Conservation (phyloP, 805 yeast species). For the Blastobotrys chiropterorum region DNA sequence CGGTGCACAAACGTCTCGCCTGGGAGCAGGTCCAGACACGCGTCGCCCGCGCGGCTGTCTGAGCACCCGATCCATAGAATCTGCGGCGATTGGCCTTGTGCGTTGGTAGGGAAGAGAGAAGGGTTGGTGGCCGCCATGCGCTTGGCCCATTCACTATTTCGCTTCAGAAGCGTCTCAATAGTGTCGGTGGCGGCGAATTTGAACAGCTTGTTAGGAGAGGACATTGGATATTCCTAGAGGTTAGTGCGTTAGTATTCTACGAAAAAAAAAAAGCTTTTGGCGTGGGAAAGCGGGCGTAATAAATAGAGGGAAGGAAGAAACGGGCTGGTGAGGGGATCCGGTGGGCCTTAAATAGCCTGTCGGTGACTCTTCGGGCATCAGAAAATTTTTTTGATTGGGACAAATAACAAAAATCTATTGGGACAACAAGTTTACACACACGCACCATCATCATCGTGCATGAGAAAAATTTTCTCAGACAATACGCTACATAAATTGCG, state of each 20-base stretch:
- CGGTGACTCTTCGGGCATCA: background rate
- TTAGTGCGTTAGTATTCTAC: background rate
- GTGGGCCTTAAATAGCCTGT: background rate
- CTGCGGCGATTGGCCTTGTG: constrained; percentile 84
- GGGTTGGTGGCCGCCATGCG: constrained; percentile 46
- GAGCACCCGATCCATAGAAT: constrained; percentile 93
- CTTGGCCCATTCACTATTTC: constrained; percentile 42
- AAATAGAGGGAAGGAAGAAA: background rate
- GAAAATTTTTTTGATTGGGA: background rate
- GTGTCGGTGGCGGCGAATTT: constrained; percentile 32
- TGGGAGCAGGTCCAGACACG: constrained; percentile 68
- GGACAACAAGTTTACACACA: too few species aligned
- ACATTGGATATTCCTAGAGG: background rate
- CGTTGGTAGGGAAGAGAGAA: constrained; percentile 55
- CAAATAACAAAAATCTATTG: background rate
- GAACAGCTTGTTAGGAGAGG: constrained; percentile 19
- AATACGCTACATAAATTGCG: background rate
- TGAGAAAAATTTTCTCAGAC: background rate
- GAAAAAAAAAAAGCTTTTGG: background rate
- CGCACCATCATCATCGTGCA: too few species aligned
- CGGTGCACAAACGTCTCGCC: constrained; percentile 89
- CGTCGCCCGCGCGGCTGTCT: constrained; percentile 84
- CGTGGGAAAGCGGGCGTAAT: background rate
- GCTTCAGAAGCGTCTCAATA: constrained; percentile 31
- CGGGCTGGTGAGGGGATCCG: background rate